phyloP scores from a whole-genome alignment of 179 eudicot genomes.

The Spergularia azorica region DNA sequence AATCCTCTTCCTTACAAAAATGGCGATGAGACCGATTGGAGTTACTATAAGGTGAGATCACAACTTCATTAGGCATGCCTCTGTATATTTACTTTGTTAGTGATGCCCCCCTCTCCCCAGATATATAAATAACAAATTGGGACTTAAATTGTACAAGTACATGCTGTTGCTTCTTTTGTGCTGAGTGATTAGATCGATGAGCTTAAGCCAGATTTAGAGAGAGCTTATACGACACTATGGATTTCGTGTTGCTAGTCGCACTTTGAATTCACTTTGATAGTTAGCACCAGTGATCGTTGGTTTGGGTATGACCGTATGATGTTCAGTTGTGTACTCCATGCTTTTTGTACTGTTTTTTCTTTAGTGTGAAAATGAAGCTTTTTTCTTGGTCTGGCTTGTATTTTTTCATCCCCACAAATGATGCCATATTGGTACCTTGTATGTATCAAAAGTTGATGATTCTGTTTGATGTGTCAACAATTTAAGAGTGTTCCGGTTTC shows the following conservation, averaged over 20 bases:
- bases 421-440: neutral
- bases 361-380: neutral
- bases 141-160: neutral
- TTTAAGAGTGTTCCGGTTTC: constrained; percentile 3
- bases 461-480: too few relatives aligned
- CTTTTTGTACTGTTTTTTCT: neutral
- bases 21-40: constrained; percentile 76
- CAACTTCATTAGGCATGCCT: neutral
- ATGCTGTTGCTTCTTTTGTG: neutral
- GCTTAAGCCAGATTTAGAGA: neutral
- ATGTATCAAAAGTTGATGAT: neutral
- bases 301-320: neutral
- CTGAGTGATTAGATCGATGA: neutral
- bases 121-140: neutral
- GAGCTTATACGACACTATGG: neutral
- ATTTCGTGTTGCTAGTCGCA: too few relatives aligned
- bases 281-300: too few relatives aligned
- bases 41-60: constrained; percentile 78
- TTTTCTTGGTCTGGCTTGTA: neutral
- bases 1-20: constrained; percentile 79
- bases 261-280: too few relatives aligned
- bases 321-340: neutral
- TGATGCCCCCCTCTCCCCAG: neutral
- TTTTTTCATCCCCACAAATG: neutral
- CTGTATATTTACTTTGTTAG: neutral